Evolutionary conservation across 352 stramenopile genomes (phyloP).

Genomic region (Pythium aristosporum): DNA sequence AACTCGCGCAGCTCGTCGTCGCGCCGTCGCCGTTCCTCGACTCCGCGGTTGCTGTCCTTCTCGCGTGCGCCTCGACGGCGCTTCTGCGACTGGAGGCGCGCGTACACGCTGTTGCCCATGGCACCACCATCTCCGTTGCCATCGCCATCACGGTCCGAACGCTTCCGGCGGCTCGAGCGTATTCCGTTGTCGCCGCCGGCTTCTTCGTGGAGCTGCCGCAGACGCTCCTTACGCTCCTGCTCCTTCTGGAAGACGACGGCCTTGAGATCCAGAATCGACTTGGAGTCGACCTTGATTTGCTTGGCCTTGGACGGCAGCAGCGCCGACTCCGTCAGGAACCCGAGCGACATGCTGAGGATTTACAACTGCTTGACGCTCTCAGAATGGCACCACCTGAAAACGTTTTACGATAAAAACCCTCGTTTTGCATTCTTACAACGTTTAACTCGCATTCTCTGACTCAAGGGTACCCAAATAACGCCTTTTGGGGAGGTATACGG

Average conservation of each 20-base stretch:
- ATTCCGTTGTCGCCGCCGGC: neutral
- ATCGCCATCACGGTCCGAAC: neutral
- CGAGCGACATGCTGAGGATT: conserved; percentile 83
- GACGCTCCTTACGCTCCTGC: conserved; percentile 63
- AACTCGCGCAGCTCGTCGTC: conserved; percentile 47
- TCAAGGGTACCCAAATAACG: no score
- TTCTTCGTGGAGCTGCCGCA: conserved; percentile 37
- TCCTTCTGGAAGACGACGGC: conserved; percentile 84
- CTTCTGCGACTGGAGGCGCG: conserved; percentile 45
- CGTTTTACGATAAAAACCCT: no score
- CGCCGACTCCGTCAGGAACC: conserved; percentile 91
- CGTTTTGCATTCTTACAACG: no score
- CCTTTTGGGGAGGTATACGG: no score
- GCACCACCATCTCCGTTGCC: conserved; percentile 9
- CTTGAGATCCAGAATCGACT: conserved; percentile 83
- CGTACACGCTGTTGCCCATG: conserved; percentile 34
- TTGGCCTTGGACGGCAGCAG: conserved; percentile 91
- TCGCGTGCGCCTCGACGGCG: conserved; percentile 3
- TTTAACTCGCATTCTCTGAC: no score
- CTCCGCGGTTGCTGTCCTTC: conserved; percentile 44
- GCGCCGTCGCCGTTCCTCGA: conserved; percentile 51
- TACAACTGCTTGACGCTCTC: neutral
- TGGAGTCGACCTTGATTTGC: conserved; percentile 82
- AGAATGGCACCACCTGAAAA: neutral
- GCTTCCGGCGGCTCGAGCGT: conserved; percentile 11